A percentile compares a stretch with the other conserved stretches of the same genome.
Evolutionary conservation across 1,139 yeast species (phyloP).

Genomic region (Suhomyces wounanorum): DNA sequence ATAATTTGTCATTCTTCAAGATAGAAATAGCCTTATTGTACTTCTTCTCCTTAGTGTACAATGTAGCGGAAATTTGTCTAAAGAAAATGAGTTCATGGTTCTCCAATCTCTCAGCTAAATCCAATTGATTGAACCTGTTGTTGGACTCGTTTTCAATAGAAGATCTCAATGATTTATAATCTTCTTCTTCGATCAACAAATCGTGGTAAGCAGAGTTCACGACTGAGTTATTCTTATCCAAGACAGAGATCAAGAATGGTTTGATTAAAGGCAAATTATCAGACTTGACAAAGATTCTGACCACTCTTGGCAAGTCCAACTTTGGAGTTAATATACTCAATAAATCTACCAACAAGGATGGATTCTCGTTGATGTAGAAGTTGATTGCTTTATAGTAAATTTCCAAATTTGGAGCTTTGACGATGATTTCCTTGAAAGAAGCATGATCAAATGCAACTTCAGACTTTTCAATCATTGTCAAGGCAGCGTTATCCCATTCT

Average conservation of each 20-base stretch:
- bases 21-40: slow-evolving; percentile 87
- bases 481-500: slow-evolving; percentile 98
- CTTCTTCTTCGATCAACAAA: slow-evolving; percentile 93
- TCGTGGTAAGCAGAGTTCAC: slow-evolving; percentile 97
- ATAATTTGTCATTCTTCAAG: slow-evolving; percentile 86
- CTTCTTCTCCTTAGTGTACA: slow-evolving; percentile 92
- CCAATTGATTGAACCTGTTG: slow-evolving; percentile 90
- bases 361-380: slow-evolving; percentile 91
- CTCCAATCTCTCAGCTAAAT: slow-evolving; percentile 89
- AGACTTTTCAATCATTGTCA: slow-evolving; percentile 95
- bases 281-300: slow-evolving; percentile 89
- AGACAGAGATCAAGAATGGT: slow-evolving; percentile 89
- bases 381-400: slow-evolving; percentile 96
- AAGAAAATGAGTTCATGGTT: slow-evolving; percentile 88
- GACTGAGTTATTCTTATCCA: slow-evolving; percentile 85
- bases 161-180: slow-evolving; percentile 82
- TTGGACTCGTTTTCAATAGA: slow-evolving; percentile 78
- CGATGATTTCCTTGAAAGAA: slow-evolving; percentile 91
- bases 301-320: slow-evolving; percentile 92
- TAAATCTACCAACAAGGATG: slow-evolving; percentile 84
- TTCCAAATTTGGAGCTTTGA: slow-evolving; percentile 93
- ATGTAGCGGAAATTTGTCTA: slow-evolving; percentile 92
- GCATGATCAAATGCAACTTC: slow-evolving; percentile 92
- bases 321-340: slow-evolving; percentile 86
- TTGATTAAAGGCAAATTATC: slow-evolving; percentile 95